Evolutionary conservation across 73 alveolate species (phyloP).

Genomic region (Paraurostyla sp.): DNA sequence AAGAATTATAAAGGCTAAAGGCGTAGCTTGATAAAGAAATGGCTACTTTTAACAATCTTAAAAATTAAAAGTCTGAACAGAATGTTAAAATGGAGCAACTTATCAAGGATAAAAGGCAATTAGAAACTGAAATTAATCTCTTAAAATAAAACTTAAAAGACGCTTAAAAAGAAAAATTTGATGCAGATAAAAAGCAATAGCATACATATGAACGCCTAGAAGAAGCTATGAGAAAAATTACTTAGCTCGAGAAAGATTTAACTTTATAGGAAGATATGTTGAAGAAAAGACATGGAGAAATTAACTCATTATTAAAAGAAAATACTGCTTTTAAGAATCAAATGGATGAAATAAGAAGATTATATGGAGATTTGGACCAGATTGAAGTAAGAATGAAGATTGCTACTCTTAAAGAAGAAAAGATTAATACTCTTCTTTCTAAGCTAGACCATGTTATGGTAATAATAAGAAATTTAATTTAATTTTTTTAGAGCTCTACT

Average conservation of each 20-base stretch:
- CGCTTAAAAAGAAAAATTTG: background rate
- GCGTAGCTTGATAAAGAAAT: background rate
- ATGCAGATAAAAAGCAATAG: background rate
- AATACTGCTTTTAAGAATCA: constrained; percentile 23
- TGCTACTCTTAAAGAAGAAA: constrained; percentile 60
- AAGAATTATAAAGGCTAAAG: background rate
- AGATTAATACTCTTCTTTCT: constrained; percentile 8
- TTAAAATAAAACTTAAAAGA: background rate
- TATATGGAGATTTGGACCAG: constrained; percentile 52
- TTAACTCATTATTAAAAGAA: constrained; percentile 23
- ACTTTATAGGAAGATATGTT: constrained; percentile 1
- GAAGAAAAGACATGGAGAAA: constrained; percentile 49
- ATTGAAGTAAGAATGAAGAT: constrained; percentile 33
- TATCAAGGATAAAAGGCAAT: background rate
- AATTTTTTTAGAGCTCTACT: background rate
- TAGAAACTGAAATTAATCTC: background rate
- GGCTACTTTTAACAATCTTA: background rate
- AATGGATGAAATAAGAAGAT: constrained; percentile 20
- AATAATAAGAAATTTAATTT: background rate
- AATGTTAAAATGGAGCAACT: background rate
- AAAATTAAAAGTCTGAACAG: background rate
- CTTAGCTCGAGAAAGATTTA: background rate
- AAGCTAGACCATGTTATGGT: constrained; percentile 66
- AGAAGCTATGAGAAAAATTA: constrained; percentile 28
- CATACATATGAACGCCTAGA: background rate